A percentile compares a stretch with the other conserved stretches of the same genome.
Evolutionary conservation across 305 asterid genomes (phyloP).

Genomic region (Stenogyne calaminthoides): DNA sequence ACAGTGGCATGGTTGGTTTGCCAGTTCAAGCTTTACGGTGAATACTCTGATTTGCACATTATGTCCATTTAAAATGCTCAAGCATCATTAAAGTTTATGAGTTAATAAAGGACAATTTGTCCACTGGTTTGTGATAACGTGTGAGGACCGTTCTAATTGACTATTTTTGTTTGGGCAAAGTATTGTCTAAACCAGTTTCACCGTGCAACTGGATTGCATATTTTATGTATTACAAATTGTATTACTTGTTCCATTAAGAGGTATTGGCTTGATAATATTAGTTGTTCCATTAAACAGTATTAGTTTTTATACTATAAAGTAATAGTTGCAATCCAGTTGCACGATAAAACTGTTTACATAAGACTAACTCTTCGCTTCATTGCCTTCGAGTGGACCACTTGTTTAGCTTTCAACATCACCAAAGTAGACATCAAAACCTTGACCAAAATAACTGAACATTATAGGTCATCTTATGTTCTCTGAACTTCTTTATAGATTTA

Average conservation of each 20-base stretch:
- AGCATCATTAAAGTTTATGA: slow-evolving; percentile 1
- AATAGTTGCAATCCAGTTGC: too few species aligned
- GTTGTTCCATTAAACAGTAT: too few species aligned
- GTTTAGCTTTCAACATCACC: slow-evolving; percentile 10
- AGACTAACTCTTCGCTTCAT: too few species aligned
- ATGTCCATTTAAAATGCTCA: slow-evolving; percentile 16
- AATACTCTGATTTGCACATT: slow-evolving; percentile 23
- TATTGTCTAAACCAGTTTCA: too few species aligned
- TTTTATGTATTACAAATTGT: too few species aligned
- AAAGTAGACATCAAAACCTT: background rate
- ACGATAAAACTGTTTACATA: too few species aligned
- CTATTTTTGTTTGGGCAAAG: background rate
- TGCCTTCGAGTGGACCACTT: background rate
- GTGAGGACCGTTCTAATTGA: slow-evolving; percentile 12
- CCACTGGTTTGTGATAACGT: background rate
- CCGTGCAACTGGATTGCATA: too few species aligned
- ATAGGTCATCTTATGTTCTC: slow-evolving; percentile 10
- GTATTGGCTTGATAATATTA: too few species aligned
- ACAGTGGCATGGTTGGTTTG: slow-evolving; percentile 97
- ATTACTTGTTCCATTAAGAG: too few species aligned
- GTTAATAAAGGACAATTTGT: background rate
- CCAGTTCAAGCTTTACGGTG: slow-evolving; percentile 94
- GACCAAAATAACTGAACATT: slow-evolving; percentile 14
- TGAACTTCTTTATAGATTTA: slow-evolving; percentile 5
- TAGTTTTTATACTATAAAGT: too few species aligned